Conservation (phyloP, 108 stramenopile genomes). For the Mediolabrus comicus region DNA sequence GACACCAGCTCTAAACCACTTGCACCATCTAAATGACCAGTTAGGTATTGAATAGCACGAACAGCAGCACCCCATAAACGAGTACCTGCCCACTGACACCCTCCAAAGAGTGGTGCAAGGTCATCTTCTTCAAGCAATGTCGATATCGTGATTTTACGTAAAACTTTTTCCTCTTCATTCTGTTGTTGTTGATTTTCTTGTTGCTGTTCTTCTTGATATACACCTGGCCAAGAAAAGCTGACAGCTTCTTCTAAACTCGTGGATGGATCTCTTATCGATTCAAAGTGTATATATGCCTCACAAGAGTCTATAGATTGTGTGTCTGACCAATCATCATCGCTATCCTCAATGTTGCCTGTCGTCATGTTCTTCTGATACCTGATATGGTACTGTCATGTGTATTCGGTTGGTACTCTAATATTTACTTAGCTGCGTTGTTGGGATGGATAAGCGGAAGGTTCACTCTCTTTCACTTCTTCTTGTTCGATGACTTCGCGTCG, state of each 20-base stretch:
- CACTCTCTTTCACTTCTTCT: too few species aligned
- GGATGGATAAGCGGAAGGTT: too few species aligned
- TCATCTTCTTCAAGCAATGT: conserved; percentile 60
- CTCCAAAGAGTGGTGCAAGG: conserved; percentile 80
- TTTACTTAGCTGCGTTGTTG: too few species aligned
- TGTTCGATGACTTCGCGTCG: too few species aligned
- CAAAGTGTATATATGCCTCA: conserved; percentile 31
- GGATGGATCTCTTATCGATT: conserved; percentile 25
- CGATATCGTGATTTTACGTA: conserved; percentile 46
- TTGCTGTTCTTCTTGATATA: conserved; percentile 8
- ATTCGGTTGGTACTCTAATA: too few species aligned
- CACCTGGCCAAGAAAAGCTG: conserved; percentile 35
- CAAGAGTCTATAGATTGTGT: conserved; percentile 16
- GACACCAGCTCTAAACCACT: neutral
- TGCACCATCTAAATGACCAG: conserved; percentile 4
- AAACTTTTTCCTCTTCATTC: neutral
- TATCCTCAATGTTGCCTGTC: too few species aligned
- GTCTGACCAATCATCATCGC: neutral
- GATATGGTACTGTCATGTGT: too few species aligned
- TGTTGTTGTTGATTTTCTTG: neutral
- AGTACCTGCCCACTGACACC: conserved; percentile 87
- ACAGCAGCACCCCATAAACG: conserved; percentile 82
- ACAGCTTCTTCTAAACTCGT: conserved; percentile 22
- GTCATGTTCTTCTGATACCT: too few species aligned
- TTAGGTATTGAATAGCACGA: conserved; percentile 62